These are phyloP conservation scores for Pichia deserticola DNA, from an alignment of 805 yeast genomes.

Conservation along the genomic window DNA sequence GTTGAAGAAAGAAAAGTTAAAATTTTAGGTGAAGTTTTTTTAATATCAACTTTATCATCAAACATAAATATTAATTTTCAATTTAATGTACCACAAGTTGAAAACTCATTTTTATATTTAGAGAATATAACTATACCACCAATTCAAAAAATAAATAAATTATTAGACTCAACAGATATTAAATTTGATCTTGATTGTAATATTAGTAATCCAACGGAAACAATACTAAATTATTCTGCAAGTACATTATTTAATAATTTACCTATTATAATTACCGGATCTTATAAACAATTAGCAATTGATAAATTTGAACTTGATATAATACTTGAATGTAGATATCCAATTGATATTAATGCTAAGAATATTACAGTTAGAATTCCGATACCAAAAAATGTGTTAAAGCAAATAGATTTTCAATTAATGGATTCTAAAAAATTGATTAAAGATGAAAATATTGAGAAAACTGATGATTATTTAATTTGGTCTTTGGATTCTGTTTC, in stretches of 20 bases:
- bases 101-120: background rate
- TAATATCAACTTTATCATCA: conserved; percentile 11
- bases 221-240: background rate
- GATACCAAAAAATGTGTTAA: background rate
- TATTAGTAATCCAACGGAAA: background rate
- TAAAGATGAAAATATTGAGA: background rate
- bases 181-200: background rate
- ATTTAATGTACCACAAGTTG: background rate
- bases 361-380: background rate
- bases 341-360: background rate
- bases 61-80: background rate
- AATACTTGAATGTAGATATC: background rate
- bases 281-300: conserved; percentile 1
- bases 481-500: background rate
- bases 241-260: background rate
- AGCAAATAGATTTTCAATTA: background rate
- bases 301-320: background rate
- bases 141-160: background rate
- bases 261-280: background rate
- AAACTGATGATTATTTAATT: background rate
- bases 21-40: background rate
- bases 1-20: background rate
- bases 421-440: background rate
- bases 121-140: background rate
- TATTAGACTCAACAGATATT: background rate